Percentiles rank a stretch among this genome's conserved stretches.
Evolutionary conservation across 257 asterid genomes (phyloP).

Genomic region (Solanum corneliomulleri): DNA sequence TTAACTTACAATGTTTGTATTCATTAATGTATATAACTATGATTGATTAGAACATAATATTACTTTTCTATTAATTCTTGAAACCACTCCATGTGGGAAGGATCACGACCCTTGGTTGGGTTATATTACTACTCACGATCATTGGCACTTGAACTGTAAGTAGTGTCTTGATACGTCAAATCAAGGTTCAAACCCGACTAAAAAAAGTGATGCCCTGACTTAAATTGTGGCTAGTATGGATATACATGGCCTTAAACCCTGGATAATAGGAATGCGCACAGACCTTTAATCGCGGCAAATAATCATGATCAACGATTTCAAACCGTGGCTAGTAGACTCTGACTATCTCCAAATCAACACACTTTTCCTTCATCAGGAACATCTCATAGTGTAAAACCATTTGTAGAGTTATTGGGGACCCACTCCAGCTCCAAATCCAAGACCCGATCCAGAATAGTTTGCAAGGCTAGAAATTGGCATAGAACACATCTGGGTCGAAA

Average conservation of each 20-base stretch:
- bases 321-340: not conserved
- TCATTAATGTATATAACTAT: too few species aligned
- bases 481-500: not conserved
- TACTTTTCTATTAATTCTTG: too few species aligned
- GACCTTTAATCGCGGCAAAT: not conserved
- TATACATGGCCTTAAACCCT: not conserved
- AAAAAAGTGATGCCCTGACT: not conserved
- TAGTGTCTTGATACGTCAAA: too few species aligned
- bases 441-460: not conserved
- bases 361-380: not conserved
- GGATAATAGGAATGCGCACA: not conserved
- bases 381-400: not conserved
- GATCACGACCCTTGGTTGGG: too few species aligned
- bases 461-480: not conserved
- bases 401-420: not conserved
- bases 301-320: not conserved
- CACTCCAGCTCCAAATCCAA: not conserved
- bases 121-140: too few species aligned
- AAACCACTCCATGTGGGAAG: too few species aligned
- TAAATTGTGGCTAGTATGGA: not conserved
- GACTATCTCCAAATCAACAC: not conserved
- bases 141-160: too few species aligned
- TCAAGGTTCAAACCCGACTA: not conserved
- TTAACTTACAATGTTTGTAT: too few species aligned
- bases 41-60: too few species aligned